Evolutionary conservation across 1,284 basidiomycete species (phyloP).

Genomic region (Ceratobasidium sp.): DNA sequence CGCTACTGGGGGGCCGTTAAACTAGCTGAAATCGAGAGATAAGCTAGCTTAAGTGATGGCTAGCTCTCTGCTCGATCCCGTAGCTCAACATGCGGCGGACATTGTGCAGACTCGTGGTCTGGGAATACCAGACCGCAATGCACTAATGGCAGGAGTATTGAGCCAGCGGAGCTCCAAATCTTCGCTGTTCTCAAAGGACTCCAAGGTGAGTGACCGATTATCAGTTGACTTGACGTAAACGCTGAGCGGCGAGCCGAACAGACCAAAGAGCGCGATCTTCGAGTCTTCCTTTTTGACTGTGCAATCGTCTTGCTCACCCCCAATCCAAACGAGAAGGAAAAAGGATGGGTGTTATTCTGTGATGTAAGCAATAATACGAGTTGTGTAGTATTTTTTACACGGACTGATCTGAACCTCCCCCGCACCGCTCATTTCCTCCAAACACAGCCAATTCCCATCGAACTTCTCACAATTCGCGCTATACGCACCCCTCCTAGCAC

Average conservation of each 20-base stretch:
- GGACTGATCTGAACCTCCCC: slow-evolving; percentile 14
- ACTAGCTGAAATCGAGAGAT: neutral
- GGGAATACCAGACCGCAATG: slow-evolving; percentile 30
- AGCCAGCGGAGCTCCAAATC: slow-evolving; percentile 20
- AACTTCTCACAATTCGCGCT: slow-evolving; percentile 28
- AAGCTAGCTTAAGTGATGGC: slow-evolving; percentile 7
- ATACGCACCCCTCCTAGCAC: neutral
- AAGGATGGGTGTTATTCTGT: slow-evolving; percentile 25
- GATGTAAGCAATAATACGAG: slow-evolving; percentile 7
- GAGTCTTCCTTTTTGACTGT: slow-evolving; percentile 37
- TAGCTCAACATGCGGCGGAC: slow-evolving; percentile 33
- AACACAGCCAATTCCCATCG: slow-evolving; percentile 33
- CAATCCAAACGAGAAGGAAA: slow-evolving; percentile 30
- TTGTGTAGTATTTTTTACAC: neutral
- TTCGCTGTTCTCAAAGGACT: slow-evolving; percentile 29
- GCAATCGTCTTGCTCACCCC: slow-evolving; percentile 31
- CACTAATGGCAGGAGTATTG: slow-evolving; percentile 31
- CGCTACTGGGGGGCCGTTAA: neutral
- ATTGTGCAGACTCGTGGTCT: slow-evolving; percentile 25
- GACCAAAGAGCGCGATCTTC: slow-evolving; percentile 35
- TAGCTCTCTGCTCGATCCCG: slow-evolving; percentile 31
- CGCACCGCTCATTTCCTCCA: slow-evolving; percentile 3
- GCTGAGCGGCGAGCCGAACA: neutral
- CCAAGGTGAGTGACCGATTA: slow-evolving; percentile 7
- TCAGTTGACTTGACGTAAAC: neutral